These are phyloP conservation scores for Metarhizium sp. DNA, from an alignment of 2,329 filamentous ascomycete genomes.

Conservation along the genomic window DNA sequence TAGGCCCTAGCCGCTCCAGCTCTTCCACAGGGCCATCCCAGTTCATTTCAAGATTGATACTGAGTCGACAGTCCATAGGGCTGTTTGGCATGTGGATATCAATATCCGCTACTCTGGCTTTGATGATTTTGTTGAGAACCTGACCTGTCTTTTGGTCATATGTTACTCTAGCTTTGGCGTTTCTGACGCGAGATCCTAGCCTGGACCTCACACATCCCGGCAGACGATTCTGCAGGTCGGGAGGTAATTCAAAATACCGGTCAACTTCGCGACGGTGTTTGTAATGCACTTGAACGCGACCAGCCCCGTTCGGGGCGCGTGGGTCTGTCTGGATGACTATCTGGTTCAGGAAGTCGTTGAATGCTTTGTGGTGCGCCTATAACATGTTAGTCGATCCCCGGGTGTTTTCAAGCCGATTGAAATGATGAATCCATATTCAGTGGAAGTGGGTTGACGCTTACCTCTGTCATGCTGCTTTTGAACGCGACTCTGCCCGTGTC, in stretches of 20 bases:
- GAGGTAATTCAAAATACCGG: slow-evolving; percentile 69
- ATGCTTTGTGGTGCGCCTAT: slow-evolving; percentile 67
- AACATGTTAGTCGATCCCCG: slow-evolving; percentile 10
- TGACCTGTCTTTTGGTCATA: slow-evolving; percentile 63
- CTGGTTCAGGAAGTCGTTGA: slow-evolving; percentile 79
- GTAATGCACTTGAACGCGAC: slow-evolving; percentile 62
- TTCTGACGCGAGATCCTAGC: slow-evolving; percentile 39
- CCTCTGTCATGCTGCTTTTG: slow-evolving; percentile 83
- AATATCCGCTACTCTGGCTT: slow-evolving; percentile 80
- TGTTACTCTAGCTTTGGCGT: slow-evolving; percentile 51
- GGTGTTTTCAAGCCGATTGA: not conserved
- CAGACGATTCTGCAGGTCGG: slow-evolving; percentile 47
- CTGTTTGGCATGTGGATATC: slow-evolving; percentile 71
- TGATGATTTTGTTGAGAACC: slow-evolving; percentile 77
- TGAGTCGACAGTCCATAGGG: slow-evolving; percentile 84
- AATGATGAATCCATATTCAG: not conserved
- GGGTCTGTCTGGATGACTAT: slow-evolving; percentile 50
- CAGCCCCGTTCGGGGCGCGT: slow-evolving; percentile 34
- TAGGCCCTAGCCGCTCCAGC: slow-evolving; percentile 31
- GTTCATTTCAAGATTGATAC: slow-evolving; percentile 88
- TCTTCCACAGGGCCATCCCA: slow-evolving; percentile 62
- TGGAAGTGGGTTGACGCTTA: slow-evolving; percentile 31
- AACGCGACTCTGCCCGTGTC: slow-evolving; percentile 58
- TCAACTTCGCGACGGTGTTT: slow-evolving; percentile 76
- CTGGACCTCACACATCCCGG: slow-evolving; percentile 55